phyloP scores from a whole-genome alignment of 306 rosid genomes.

The Ceratonia siliqua region DNA sequence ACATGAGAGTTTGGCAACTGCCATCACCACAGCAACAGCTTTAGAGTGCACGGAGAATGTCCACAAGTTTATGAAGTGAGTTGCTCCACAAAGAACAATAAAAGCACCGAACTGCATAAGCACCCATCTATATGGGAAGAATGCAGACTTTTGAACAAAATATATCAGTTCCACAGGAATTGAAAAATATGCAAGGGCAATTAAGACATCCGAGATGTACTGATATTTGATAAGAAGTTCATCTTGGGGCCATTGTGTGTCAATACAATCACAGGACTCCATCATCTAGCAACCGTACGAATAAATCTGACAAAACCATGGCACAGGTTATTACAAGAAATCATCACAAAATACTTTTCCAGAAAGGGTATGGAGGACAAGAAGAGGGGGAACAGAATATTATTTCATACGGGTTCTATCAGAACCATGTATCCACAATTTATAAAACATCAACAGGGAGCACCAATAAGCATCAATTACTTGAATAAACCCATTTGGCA shows the following conservation, averaged over 20 bases:
- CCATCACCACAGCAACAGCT: slow-evolving; percentile 73
- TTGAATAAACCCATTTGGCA: slow-evolving; percentile 4
- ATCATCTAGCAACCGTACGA: slow-evolving; percentile 41
- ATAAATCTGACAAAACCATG: slow-evolving; percentile 43
- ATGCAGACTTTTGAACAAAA: slow-evolving; percentile 80
- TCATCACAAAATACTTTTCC: background rate
- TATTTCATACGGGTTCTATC: background rate
- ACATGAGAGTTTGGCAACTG: slow-evolving; percentile 69
- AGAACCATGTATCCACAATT: background rate
- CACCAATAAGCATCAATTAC: background rate
- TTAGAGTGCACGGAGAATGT: slow-evolving; percentile 73
- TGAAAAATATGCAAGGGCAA: slow-evolving; percentile 88
- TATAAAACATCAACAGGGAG: slow-evolving; percentile 21
- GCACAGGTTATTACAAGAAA: background rate
- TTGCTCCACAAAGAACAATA: slow-evolving; percentile 87
- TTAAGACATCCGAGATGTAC: slow-evolving; percentile 78
- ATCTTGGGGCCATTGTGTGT: slow-evolving; percentile 69
- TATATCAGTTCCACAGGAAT: slow-evolving; percentile 88
- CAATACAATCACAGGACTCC: slow-evolving; percentile 88
- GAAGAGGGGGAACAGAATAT: background rate
- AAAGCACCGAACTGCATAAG: slow-evolving; percentile 95
- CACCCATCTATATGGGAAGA: slow-evolving; percentile 96
- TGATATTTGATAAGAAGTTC: slow-evolving; percentile 86
- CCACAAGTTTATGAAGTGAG: slow-evolving; percentile 90
- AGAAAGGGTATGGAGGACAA: background rate